Conservation (phyloP, 768 basidiomycete genomes). For the Kondoa malvinella region DNA sequence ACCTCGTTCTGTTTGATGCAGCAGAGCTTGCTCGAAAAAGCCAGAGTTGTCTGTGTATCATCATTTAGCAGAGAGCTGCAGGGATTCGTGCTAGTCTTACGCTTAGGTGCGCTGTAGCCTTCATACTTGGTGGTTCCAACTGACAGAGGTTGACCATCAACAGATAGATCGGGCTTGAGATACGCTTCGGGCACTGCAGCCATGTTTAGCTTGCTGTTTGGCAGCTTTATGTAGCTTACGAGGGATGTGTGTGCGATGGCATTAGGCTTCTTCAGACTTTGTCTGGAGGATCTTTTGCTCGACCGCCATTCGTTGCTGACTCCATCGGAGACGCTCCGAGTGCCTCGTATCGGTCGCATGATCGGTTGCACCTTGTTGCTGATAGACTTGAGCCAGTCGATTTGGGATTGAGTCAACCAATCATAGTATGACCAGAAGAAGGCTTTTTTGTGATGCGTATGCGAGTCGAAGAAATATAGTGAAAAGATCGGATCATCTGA, state of each 20-base stretch:
- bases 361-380: slow-evolving; percentile 9
- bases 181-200: slow-evolving; percentile 56
- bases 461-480: slow-evolving; percentile 28
- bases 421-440: slow-evolving; percentile 19
- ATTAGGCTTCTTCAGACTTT: slow-evolving; percentile 70
- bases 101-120: slow-evolving; percentile 25
- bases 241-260: slow-evolving; percentile 93
- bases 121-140: slow-evolving; percentile 39
- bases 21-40: slow-evolving; percentile 67
- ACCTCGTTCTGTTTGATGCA: slow-evolving; percentile 56
- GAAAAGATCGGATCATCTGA: slow-evolving; percentile 20
- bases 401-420: slow-evolving; percentile 23
- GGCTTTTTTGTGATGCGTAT: slow-evolving; percentile 6
- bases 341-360: slow-evolving; percentile 11
- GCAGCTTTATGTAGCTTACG: not conserved
- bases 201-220: not conserved
- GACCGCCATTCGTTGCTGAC: not conserved
- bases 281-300: not conserved
- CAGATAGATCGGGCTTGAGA: slow-evolving; percentile 47
- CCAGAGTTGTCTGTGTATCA: slow-evolving; percentile 41
- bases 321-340: not conserved
- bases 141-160: slow-evolving; percentile 48
- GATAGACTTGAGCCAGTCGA: slow-evolving; percentile 23
- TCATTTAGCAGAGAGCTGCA: not conserved
- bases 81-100: not conserved